Conservation (phyloP, 2,329 filamentous ascomycete genomes). For the Colletotrichum sp. region DNA sequence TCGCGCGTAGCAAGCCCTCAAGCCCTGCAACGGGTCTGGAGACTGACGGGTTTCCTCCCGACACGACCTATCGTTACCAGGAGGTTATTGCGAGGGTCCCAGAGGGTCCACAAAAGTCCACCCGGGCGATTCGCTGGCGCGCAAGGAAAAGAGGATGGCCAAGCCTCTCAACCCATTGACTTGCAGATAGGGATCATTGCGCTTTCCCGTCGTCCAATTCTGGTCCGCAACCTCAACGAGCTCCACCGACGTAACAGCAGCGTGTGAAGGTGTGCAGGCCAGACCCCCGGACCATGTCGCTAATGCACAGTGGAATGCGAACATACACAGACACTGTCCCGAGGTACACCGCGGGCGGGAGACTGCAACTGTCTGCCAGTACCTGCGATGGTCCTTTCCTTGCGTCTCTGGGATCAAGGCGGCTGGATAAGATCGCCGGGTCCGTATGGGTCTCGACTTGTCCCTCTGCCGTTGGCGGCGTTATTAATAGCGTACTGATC, state of each 20-base stretch:
- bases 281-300: not conserved
- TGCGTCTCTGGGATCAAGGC: constrained; percentile 1
- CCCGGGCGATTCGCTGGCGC: constrained; percentile 17
- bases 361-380: not conserved
- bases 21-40: not conserved
- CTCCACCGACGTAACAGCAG: constrained; percentile 23
- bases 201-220: constrained; percentile 13
- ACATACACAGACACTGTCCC: not conserved
- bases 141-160: constrained; percentile 6
- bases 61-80: constrained; percentile 18
- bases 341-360: constrained; percentile 1
- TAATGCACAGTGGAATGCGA: not conserved
- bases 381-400: not conserved
- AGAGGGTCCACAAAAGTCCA: constrained; percentile 8
- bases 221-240: not conserved
- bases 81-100: constrained; percentile 15
- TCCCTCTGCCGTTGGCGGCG: not conserved
- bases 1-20: constrained; percentile 3
- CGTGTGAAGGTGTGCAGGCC: constrained; percentile 17
- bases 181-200: constrained; percentile 21
- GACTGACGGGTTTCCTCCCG: constrained; percentile 10
- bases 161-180: constrained; percentile 18
- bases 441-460: constrained; percentile 15
- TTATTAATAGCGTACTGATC: constrained; percentile 20
- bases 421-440: constrained; percentile 7